Evolutionary conservation across 2,329 filamentous ascomycete species (phyloP).

Genomic region (Aspergillus clavatus): DNA sequence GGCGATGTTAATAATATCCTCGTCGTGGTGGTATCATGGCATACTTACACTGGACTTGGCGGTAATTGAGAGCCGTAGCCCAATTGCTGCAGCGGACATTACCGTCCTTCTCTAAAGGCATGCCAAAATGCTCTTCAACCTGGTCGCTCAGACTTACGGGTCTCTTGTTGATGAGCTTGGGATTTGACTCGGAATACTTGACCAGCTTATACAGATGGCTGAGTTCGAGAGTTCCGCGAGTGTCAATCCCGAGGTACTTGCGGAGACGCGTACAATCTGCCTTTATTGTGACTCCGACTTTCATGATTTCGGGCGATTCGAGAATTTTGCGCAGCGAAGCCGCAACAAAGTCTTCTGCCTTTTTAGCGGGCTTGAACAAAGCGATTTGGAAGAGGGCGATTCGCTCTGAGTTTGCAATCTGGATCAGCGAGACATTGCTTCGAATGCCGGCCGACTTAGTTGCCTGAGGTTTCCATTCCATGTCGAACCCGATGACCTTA

Average conservation of each 20-base stretch:
- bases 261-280: conserved; percentile 65
- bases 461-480: conserved; percentile 70
- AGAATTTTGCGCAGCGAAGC: conserved; percentile 68
- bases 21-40: conserved; percentile 13
- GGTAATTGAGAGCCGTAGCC: conserved; percentile 56
- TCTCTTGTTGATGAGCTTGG: conserved; percentile 58
- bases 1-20: conserved; percentile 19
- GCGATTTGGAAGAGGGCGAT: conserved; percentile 81
- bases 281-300: conserved; percentile 71
- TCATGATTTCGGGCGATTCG: conserved; percentile 64
- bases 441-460: conserved; percentile 49
- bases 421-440: conserved; percentile 73
- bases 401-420: conserved; percentile 70
- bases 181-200: conserved; percentile 56
- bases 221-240: conserved; percentile 69
- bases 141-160: conserved; percentile 64
- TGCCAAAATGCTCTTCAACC: conserved; percentile 63
- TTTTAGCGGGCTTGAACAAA: conserved; percentile 47
- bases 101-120: conserved; percentile 70
- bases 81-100: conserved; percentile 71
- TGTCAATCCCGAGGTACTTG: conserved; percentile 60
- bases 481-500: conserved; percentile 75
- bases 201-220: conserved; percentile 77
- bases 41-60: conserved; percentile 66
- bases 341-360: conserved; percentile 55